A percentile compares a stretch with the other conserved stretches of the same genome.
Evolutionary conservation across 2,329 filamentous ascomycete genomes (phyloP).

Genomic region (Aspergillus persii): DNA sequence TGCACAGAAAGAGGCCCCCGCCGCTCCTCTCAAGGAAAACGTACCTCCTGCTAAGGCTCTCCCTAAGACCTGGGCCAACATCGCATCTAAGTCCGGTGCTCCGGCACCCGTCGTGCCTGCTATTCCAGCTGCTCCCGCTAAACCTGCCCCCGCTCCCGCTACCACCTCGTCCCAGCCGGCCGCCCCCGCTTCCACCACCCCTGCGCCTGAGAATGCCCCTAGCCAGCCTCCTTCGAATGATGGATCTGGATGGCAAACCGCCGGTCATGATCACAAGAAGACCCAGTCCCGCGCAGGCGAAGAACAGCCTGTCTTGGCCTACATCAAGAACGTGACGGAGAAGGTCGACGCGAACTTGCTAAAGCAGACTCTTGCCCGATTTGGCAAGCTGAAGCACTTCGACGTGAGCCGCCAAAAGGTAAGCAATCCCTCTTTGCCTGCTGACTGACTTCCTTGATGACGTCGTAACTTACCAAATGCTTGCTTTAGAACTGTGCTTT

Average conservation of each 20-base stretch:
- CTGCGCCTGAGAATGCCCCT: conserved; percentile 49
- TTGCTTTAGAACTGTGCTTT: conserved; percentile 82
- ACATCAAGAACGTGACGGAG: conserved; percentile 94
- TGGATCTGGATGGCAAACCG: conserved; percentile 81
- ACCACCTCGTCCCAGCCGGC: conserved; percentile 34
- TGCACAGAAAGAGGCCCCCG: conserved; percentile 40
- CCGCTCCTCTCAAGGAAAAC: conserved; percentile 53
- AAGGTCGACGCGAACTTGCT: conserved; percentile 76
- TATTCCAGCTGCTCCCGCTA: conserved; percentile 32
- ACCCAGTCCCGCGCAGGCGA: conserved; percentile 71
- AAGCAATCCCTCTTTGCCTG: conserved; percentile 37
- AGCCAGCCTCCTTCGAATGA: conserved; percentile 78
- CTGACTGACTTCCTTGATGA: neutral
- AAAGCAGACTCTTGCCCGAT: conserved; percentile 66
- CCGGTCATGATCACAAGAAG: conserved; percentile 73
- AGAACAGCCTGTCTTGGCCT: conserved; percentile 76
- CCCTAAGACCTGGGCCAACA: conserved; percentile 63
- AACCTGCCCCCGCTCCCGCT: conserved; percentile 32
- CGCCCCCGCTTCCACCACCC: conserved; percentile 37
- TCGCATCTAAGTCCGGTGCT: conserved; percentile 51
- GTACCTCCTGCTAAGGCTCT: conserved; percentile 50
- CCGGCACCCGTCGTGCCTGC: conserved; percentile 36
- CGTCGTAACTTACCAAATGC: neutral
- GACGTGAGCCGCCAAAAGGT: conserved; percentile 74
- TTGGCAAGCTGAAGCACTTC: conserved; percentile 63